A percentile compares a stretch with the other conserved stretches of the same genome.
These are phyloP conservation scores for Ophiostoma sp. DNA, from an alignment of 2,329 filamentous ascomycete genomes.

Conservation along the genomic window DNA sequence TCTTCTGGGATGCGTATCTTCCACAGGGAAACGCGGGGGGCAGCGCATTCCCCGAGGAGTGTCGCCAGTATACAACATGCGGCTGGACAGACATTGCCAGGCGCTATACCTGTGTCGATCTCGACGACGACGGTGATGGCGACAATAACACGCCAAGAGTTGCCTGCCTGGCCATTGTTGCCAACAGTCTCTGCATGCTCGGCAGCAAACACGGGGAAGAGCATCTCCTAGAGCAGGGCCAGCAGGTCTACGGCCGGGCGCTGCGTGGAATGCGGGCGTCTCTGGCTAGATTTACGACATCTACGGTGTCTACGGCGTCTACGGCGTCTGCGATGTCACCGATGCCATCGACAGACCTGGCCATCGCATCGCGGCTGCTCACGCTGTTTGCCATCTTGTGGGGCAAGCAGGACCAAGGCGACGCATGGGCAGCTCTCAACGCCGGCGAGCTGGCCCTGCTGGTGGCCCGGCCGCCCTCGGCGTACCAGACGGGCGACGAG, in stretches of 20 bases:
- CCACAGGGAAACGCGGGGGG: background rate
- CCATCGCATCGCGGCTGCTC: background rate
- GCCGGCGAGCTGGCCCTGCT: background rate
- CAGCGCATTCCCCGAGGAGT: background rate
- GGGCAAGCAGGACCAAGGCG: background rate
- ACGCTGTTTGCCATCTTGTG: background rate
- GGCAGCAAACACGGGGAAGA: background rate
- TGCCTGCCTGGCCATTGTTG: background rate
- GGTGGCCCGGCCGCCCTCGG: background rate
- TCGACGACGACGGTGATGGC: background rate
- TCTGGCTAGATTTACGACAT: background rate
- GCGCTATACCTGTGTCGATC: background rate
- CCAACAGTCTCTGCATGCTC: background rate
- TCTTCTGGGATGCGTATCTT: constrained; percentile 3
- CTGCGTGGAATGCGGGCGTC: background rate
- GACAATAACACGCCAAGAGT: background rate
- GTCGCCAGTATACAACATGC: constrained; percentile 1
- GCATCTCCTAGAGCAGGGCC: background rate
- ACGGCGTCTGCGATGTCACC: background rate
- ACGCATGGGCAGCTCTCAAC: background rate
- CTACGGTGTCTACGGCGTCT: background rate
- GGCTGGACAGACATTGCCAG: constrained; percentile 7
- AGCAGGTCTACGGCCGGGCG: background rate
- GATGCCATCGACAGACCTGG: background rate
- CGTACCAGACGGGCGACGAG: background rate